phyloP scores from a whole-genome alignment of 225 moss, liverwort and hornwort genomes.

The Marchantia paleacea region DNA sequence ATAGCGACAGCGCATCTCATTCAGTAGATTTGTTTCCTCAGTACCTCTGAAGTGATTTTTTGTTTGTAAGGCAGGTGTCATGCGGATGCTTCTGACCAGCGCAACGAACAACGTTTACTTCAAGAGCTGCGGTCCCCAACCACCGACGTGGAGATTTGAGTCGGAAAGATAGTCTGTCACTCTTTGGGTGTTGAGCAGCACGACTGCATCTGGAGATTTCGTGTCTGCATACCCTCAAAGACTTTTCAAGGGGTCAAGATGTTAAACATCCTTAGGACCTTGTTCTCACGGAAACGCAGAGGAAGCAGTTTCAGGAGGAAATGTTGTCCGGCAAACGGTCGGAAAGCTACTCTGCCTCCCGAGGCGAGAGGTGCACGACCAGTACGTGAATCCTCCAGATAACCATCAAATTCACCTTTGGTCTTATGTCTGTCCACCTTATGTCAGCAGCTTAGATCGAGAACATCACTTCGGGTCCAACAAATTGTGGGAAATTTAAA shows the following conservation, averaged over 20 bases:
- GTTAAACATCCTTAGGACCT: background rate
- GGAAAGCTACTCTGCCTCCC: background rate
- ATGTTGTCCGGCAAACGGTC: background rate
- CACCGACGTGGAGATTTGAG: background rate
- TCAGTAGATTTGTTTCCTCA: too few species aligned
- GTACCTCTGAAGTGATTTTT: too few species aligned
- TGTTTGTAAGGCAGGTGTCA: too few species aligned
- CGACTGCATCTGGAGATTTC: background rate
- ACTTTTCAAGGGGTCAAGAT: background rate
- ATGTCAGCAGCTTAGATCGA: background rate
- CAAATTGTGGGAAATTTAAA: background rate
- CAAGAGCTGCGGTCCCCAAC: background rate
- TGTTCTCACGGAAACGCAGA: background rate
- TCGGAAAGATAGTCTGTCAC: background rate
- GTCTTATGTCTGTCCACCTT: background rate
- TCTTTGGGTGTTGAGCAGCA: background rate
- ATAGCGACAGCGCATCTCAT: too few species aligned
- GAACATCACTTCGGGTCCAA: background rate
- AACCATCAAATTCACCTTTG: too few species aligned
- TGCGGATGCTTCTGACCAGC: too few species aligned
- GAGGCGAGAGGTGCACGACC: slow-evolving; percentile 5
- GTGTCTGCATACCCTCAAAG: too few species aligned
- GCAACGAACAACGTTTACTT: too few species aligned
- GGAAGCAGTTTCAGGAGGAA: background rate
- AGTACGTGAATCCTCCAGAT: background rate